Evolutionary conservation across 1,139 yeast genomes (phyloP), one percentile per base, ranked within the genome.

Genomic region (Saccharomycopsis crataegensis): DNA sequence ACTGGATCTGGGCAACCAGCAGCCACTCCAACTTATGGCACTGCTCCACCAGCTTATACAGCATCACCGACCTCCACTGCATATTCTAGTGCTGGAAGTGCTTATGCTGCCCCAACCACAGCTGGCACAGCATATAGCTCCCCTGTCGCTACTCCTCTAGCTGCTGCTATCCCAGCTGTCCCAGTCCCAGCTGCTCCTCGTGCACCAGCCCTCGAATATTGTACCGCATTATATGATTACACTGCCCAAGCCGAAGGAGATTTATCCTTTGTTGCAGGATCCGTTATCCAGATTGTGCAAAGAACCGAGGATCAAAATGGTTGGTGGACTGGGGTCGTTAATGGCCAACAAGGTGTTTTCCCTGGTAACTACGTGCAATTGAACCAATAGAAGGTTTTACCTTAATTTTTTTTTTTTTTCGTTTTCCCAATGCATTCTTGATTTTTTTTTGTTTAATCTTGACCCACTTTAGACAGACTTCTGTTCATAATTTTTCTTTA

Each of bases 281-380:
- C 93, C 8, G 78, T 82, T 41, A 90, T 93, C 62, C 90, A 88
- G 62, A 76, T 93, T 56, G 78, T 90, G 6, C 88, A 89, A 65
- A 82, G 87, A 63, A 85, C 96, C 1, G 76, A 80, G 0, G 96
- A 90, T 65, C 77, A 83, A 53, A 89, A 89, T 63, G 98, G 96
- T 3, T 93, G 99, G 99, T 93, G 99, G 99, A 88, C 96, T 1
- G 99, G 99, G n/a, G 73, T 76, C 53, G 73, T 79, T 61, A 88
- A 90, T 63, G 97, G 97, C 9, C 84, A 77, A 58, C 82, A 83
- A 54, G 99, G 99, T 53, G 87, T 83, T 7, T 93, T 93, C 74
- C 99, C 99, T 5, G 98, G 97, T 14, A 93, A 91, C 67, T 93
- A 93, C 65, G 98, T 93, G 40, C 91, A 86, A 66, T 69, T 86